Evolutionary conservation across 164 flowering plant genomes (phyloP).

Genomic region (Piper longum): DNA sequence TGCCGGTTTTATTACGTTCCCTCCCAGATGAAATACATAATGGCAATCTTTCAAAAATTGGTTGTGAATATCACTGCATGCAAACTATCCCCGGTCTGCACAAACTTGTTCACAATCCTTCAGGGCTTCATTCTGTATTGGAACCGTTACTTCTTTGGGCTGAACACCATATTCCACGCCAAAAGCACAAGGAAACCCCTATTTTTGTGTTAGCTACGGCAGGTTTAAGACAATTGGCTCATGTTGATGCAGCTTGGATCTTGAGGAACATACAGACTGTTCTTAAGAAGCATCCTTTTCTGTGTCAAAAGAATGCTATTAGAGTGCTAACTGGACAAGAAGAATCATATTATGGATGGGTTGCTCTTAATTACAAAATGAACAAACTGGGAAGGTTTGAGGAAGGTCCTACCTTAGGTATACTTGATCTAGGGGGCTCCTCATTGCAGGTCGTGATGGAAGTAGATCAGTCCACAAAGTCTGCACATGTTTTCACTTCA

Average conservation of each 20-base stretch:
- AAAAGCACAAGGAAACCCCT: conserved; percentile 30
- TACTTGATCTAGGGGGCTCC: conserved; percentile 70
- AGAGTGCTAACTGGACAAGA: no score
- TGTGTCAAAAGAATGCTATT: no score
- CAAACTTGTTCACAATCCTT: conserved; percentile 33
- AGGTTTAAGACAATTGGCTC: conserved; percentile 36
- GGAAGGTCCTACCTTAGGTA: conserved; percentile 35
- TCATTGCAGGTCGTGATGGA: conserved; percentile 60
- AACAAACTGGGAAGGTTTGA: conserved; percentile 28
- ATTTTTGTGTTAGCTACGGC: conserved; percentile 44
- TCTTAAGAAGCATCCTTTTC: no score
- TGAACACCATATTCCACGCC: conserved; percentile 32
- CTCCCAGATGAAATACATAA: conserved; percentile 30
- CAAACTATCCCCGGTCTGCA: conserved; percentile 69
- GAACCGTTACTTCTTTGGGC: conserved; percentile 52
- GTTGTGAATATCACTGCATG: conserved; percentile 53
- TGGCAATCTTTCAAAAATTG: conserved; percentile 11
- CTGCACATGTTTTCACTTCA: conserved; percentile 21
- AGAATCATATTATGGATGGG: no score
- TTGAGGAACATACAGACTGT: conserved; percentile 16
- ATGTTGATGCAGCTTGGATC: conserved; percentile 26
- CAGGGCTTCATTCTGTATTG: conserved; percentile 35
- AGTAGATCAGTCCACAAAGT: conserved; percentile 13
- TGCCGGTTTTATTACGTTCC: conserved; percentile 33
- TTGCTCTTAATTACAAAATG: no score